Evolutionary conservation across 2,329 filamentous ascomycete species (phyloP), one percentile per base, ranked within the genome.

Genomic region (Microdochium paspali): DNA sequence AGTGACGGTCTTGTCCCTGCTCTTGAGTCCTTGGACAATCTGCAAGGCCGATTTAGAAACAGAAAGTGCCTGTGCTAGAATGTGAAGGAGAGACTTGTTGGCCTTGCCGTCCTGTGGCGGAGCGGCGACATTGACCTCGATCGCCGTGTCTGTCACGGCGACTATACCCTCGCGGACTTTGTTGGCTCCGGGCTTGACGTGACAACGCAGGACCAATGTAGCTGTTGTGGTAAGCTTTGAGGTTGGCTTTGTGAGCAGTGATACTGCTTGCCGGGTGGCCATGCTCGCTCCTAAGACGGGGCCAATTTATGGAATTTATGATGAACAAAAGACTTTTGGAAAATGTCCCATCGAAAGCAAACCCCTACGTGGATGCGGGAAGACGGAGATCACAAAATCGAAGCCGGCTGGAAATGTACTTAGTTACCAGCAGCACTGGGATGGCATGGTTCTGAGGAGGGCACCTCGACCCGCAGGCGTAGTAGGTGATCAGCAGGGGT

Each of bases 71-170:
- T 83, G 51, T 3, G 9, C 15, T 47, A 89, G 66, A 4, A 87
- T 64, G 31, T 74, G 69, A 44, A 80, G 65, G 2, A 86, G 79
- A 4, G 84, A 83, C 58, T 76, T 77, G 58, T 88, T 88, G 4
- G 84, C 79, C 58, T 85, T 80, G 13, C 83, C 82, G 13, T 87
- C 80, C 50, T 74, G 72, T 10, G 84, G 73, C 52, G 76, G 80
- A 0, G 82, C 83, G 1, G 82, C 66, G 2, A 87, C 83, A 44
- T 80, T 84, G 1, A 89, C 61, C 50, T 85, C 76, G 44, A 88
- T 72, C 2, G 66, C 66, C 6, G 77, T 71, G 23, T 79, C 71
- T 0, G 73, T 73, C 3, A 88, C 63, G 1, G 70, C 68, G 2
- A 67, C 58, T 42, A 88, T 70, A 13, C 84, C 84, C 54, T 85